A percentile compares a stretch with the other conserved stretches of the same genome.
Conservation (phyloP, 164 flowering plant species). For the Protea cynaroides region DNA sequence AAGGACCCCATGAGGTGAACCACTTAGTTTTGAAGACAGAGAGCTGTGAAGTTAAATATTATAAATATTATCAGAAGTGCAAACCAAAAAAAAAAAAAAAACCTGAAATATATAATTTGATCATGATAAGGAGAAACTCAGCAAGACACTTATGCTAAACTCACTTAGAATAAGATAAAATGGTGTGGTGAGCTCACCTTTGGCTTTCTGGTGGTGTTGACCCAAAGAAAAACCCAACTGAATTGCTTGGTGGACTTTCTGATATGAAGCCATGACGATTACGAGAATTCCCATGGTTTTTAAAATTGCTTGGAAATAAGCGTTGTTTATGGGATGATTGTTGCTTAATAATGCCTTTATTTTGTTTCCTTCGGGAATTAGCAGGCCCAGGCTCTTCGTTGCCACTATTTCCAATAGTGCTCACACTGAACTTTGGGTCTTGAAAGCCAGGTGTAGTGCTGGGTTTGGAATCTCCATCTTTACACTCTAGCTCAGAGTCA, state of each 20-base stretch:
- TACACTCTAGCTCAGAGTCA: constrained; percentile 27
- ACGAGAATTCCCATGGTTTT: constrained; percentile 51
- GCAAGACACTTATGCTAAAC: too few species aligned
- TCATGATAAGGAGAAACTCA: too few species aligned
- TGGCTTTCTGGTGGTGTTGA: constrained; percentile 88
- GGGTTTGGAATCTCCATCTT: constrained; percentile 42
- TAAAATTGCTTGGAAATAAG: constrained; percentile 60
- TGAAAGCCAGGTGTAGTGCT: constrained; percentile 22
- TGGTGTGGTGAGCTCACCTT: constrained; percentile 39
- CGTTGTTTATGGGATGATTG: constrained; percentile 60
- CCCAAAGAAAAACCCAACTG: constrained; percentile 91
- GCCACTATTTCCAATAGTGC: constrained; percentile 23
- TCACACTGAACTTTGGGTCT: constrained; percentile 28
- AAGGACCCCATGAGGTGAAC: constrained; percentile 62
- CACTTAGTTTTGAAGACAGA: constrained; percentile 70
- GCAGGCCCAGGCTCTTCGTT: constrained; percentile 43
- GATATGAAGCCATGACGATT: constrained; percentile 52
- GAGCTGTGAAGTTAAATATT: constrained; percentile 44
- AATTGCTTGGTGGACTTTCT: constrained; percentile 91
- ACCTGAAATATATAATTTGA: too few species aligned
- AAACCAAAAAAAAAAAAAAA: too few species aligned
- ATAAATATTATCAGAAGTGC: not conserved
- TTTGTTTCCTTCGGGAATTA: constrained; percentile 51
- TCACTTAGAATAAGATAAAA: not conserved
- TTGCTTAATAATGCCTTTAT: constrained; percentile 46